Base-by-base conservation (phyloP, 768 basidiomycete genomes). In the Pleurotus platypus region DNA sequence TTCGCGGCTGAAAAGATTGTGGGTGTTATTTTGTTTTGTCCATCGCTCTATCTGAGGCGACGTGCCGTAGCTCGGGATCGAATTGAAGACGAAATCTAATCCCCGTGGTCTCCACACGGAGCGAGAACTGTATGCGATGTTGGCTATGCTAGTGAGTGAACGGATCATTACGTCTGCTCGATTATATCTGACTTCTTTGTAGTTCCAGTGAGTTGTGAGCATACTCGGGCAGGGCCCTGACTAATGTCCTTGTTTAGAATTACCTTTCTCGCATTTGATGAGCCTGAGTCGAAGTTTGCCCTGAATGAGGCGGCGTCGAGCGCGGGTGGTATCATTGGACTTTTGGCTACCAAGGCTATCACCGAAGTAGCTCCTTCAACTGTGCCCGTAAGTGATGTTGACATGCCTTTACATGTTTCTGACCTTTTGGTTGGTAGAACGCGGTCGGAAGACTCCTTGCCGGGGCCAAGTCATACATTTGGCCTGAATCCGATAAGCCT, bases 1-100 rank as follows among this genome's bases (percentile, higher is more conserved):
- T 80, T 77, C 77, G 73, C 73, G 5, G 70, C 75, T 4, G 70
- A 74, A 59, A 61, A 67, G 43, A 57, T 78, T 30, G 75, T 76
- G 49, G 13, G 73, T 61, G 18, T 24, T 24, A 15, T 18, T 49
- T 46, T 24, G 20, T 20, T n/a, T 30, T 4, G 5, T 35, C 40
- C 12, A 22, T 30, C 13, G 12, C 43, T 37, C n/a, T 39, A 2
- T 46, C 13, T 57, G 11, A 45, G 24, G 35, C 22, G 5, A 35
- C 46, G 4, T 50, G 37, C 40, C 15, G 43, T 48, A 76, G 74
- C 67, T 72, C 39, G 77, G 77, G 2, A 64, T 79, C 7, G 65
- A 72, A 13, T 59, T 78, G 24, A 79, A 79, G 65, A 75, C 75
- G 40, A 62, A 67, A 42, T 67, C 66, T 35, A 72, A 73, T 30